Evolutionary conservation across 2,329 filamentous ascomycete species (phyloP), one percentile per base, ranked within the genome.

Genomic region (Acephala macrosclerotiorum): DNA sequence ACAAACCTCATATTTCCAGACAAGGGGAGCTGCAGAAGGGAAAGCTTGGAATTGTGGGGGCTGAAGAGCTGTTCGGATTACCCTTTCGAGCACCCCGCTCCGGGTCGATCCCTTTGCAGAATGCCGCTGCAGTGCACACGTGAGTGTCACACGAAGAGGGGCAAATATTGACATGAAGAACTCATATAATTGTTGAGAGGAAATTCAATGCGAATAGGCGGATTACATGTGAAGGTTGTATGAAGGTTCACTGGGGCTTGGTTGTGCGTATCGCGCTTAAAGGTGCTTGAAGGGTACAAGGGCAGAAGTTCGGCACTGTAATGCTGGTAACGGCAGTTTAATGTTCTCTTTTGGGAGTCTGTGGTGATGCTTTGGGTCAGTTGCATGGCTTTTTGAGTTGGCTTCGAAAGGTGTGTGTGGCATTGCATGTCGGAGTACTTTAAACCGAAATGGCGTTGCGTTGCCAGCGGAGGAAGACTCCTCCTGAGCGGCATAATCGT

Each of bases 71-170:
- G 38, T 33, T 33, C 29, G 45, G 45, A 53, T 53, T 53, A 33
- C 49, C n/a, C 26, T 9, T 20, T 53, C 12, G 5, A 53, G 49
- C 25, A 29, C 33, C 12, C 49, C 49, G 49, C 12, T 33, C 3
- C 49, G 49, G 49, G 25, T 29, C 49, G 49, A 29, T 26, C 49
- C 26, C 49, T 53, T 53, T 53, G 49, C 22, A 53, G 49, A 29
- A 53, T 53, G 14, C 49, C 49, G 49, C 5, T 22, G 3, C 11
- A n/a, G 16, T 22, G 49, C 26, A 53, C 49, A 49, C 25, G 49
- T 53, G 49, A 53, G 20, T 14, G 47, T 45, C 16, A 45, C n/a
- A 45, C 42, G 42, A 45, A 45, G 42, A 51, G 47, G 20, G 47
- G 47, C 47, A 51, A 26, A 4, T 51, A 25, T 51, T 51, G 47